These are phyloP conservation scores for Penicillium waksmanii DNA, from an alignment of 495 filamentous ascomycete genomes.

Conservation along the genomic window DNA sequence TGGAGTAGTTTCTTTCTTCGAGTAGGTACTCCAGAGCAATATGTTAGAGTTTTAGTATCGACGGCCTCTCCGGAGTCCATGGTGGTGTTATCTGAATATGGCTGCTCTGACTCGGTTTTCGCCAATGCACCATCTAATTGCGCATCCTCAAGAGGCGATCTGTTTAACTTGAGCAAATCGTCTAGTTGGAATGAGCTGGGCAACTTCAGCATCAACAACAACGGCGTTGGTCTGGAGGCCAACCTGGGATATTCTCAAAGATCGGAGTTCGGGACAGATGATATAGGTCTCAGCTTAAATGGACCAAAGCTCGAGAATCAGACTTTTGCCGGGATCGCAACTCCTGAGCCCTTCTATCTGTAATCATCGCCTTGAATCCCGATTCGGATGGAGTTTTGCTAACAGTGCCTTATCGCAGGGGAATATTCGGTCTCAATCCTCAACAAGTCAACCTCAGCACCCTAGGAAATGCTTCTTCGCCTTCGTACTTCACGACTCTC, in stretches of 20 bases:
- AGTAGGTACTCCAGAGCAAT: slow-evolving; percentile 23
- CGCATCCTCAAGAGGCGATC: slow-evolving; percentile 23
- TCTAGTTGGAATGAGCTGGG: slow-evolving; percentile 23
- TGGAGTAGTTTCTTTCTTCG: slow-evolving; percentile 29
- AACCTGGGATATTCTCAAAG: slow-evolving; percentile 24
- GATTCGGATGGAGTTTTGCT: not conserved
- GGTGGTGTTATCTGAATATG: slow-evolving; percentile 27
- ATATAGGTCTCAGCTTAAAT: slow-evolving; percentile 14
- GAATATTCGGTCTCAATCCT: slow-evolving; percentile 24
- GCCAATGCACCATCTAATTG: slow-evolving; percentile 18
- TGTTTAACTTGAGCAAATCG: slow-evolving; percentile 24
- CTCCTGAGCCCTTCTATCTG: slow-evolving; percentile 26
- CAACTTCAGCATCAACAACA: slow-evolving; percentile 18
- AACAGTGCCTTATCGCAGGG: slow-evolving; percentile 5
- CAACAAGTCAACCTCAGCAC: slow-evolving; percentile 25
- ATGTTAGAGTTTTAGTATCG: slow-evolving; percentile 23
- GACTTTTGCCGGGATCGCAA: slow-evolving; percentile 26
- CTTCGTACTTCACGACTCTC: slow-evolving; percentile 30
- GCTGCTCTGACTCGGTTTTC: slow-evolving; percentile 25
- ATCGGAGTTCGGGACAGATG: slow-evolving; percentile 21
- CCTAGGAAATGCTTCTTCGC: slow-evolving; percentile 24
- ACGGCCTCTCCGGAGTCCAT: slow-evolving; percentile 29
- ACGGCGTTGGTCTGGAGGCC: slow-evolving; percentile 26
- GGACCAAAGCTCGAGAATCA: slow-evolving; percentile 22
- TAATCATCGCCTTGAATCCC: slow-evolving; percentile 7